These are phyloP conservation scores for Trichophyton mentagrophytes DNA, from an alignment of 2,329 filamentous ascomycete species.

Conservation along the genomic window DNA sequence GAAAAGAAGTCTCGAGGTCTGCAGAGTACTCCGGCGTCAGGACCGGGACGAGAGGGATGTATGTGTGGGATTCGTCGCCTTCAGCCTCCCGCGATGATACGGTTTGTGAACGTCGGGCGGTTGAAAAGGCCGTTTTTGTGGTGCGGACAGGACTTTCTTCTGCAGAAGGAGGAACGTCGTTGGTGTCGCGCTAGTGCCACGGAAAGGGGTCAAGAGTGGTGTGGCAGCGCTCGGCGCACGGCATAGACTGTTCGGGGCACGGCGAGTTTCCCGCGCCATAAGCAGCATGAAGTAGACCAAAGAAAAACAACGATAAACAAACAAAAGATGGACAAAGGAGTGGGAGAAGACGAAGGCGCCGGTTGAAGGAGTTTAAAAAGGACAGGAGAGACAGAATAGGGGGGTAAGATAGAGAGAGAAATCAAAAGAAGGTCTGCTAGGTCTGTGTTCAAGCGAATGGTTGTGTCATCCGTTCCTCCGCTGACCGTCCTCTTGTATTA, in stretches of 20 bases:
- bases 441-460: not conserved
- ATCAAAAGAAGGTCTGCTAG: not conserved
- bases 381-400: not conserved
- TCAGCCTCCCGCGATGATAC: slow-evolving; percentile 30
- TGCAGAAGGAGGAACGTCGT: not conserved
- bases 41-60: slow-evolving; percentile 14
- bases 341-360: not conserved
- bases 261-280: slow-evolving; percentile 1
- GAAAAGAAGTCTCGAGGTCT: slow-evolving; percentile 8
- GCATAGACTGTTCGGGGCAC: slow-evolving; percentile 5
- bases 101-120: slow-evolving; percentile 14
- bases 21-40: slow-evolving; percentile 3
- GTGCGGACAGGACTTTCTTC: slow-evolving; percentile 10
- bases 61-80: slow-evolving; percentile 18
- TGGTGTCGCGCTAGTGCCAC: slow-evolving; percentile 2
- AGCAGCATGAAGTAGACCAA: not conserved
- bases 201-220: slow-evolving; percentile 1
- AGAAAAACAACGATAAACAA: not conserved
- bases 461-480: not conserved
- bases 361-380: not conserved
- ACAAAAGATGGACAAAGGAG: not conserved
- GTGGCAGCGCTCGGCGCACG: slow-evolving; percentile 10
- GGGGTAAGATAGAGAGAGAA: not conserved
- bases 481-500: not conserved
- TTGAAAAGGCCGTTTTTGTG: slow-evolving; percentile 21